Base-by-base conservation (phyloP, 345 rosid genomes). In the Eucalyptus erythrocorys region DNA sequence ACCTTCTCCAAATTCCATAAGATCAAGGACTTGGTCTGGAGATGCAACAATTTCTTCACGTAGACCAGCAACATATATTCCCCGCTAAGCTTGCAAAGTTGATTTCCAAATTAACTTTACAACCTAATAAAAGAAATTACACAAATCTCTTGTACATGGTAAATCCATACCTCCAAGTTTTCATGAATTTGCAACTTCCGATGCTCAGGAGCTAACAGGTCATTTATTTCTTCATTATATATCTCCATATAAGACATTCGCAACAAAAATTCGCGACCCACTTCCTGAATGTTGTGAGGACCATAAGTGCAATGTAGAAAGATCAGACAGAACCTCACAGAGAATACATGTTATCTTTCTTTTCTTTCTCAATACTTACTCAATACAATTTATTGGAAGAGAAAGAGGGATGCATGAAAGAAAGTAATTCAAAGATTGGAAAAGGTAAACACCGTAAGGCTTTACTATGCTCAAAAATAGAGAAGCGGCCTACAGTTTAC, bases 181-280 rank as follows among this genome's bases (percentile, higher is more conserved):
- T 97, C 99, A 87, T 97, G 99, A 91, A 97, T 96, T 90, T 97
- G 99, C 90, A 97, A 91, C 90, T 96, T 97, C 32, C 98, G 93
- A 90, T 96, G 99, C 91, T 96, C 99, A 87, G 99, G 99, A 91
- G 94, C 98, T 90, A 97, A 89, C 51, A 97, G 90, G 88, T 97
- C 99, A 89, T 96, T 97, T 80, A 97, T 96, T 81, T 97, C 99
- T 93, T 97, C 99, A 84, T 97, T 97, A 89, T 96, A 97, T 26
- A 97, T 97, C 94, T 97, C 99, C 94, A 97, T 90, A 86, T 97
- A 97, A 4, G 99, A 97, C 99, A 97, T 96, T 59, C 99, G 95
- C 90, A 97, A 85, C 71, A 97, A 95, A 91, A 97, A 97, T 93
- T 97, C 99, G 86, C 99, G 94, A 84, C 93, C 95, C 79, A 85